Evolutionary conservation across 192 early-diverging fungal species (phyloP), one percentile per base, ranked within the genome.

Genomic region (Coemansia sp.): DNA sequence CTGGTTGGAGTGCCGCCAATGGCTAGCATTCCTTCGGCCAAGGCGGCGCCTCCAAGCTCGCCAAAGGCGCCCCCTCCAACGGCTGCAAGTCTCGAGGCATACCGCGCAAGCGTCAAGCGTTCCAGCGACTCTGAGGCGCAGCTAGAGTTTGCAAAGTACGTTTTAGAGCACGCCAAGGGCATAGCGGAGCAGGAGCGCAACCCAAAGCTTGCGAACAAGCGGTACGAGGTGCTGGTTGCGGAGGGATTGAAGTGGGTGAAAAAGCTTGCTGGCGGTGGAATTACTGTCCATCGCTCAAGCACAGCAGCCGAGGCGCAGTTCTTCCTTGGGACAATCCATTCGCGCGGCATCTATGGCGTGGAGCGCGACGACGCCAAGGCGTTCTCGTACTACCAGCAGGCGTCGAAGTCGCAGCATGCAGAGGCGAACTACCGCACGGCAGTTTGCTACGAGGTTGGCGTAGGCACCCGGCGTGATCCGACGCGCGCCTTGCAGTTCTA

Each of bases 371-470:
- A 92, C 70, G 92, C 93, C 61, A 91, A 90, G 68, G 96, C 97
- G 24, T 99, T 99, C 71, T 83, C 86, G 23, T 84, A 93, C 26
- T 99, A 99, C 72, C 84, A 93, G 52, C 93, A 95, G 72, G 95
- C 94, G 5, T 91, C 94, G 33, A 98, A 98, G 73, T 91, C 93
- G 62, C 89, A 87, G 75, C 96, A 98, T 72, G 89, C 95, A 15
- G 88, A 90, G 30, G 92, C 94, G 10, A 96, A 94, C 23, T 98
- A 97, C 76, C 90, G 96, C 66, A 90, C 92, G 2, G 98, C 93
- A 6, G 95, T 97, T 11, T 99, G 96, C 81, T 96, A 98, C 78
- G 98, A 99, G 73, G 80, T 92, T 24, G 96, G 95, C 26, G 89
- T 92, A n/a, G 98, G 98, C 44, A 95, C 94, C 16, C 93, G 94